A percentile compares a stretch with the other conserved stretches of the same genome.
phyloP scores from a whole-genome alignment of 805 yeast species.

The Candida andamanensis region DNA sequence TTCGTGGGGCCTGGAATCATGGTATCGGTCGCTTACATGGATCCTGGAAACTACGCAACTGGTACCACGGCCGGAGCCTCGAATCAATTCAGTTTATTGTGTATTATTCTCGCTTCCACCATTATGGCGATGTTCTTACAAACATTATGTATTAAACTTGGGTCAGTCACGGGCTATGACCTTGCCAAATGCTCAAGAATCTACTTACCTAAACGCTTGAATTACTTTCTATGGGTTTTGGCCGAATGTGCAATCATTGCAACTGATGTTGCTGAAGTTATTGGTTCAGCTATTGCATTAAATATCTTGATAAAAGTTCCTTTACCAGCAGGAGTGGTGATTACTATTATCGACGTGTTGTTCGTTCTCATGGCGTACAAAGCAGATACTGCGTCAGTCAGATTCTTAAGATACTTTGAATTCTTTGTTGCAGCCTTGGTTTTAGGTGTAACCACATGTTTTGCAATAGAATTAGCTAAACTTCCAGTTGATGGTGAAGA shows the following conservation, averaged over 20 bases:
- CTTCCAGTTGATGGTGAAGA: constrained; percentile 23
- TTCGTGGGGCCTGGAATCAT: constrained; percentile 46
- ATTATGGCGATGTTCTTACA: constrained; percentile 44
- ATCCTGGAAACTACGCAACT: constrained; percentile 50
- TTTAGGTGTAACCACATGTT: constrained; percentile 38
- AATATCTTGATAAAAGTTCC: constrained; percentile 42
- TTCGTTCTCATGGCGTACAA: constrained; percentile 44
- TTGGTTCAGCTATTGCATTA: constrained; percentile 48
- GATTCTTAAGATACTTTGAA: constrained; percentile 33
- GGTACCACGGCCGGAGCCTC: constrained; percentile 45
- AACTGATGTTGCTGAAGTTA: constrained; percentile 51
- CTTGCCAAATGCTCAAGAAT: constrained; percentile 41
- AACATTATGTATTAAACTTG: constrained; percentile 40
- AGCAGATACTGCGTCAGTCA: constrained; percentile 38
- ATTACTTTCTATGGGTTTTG: constrained; percentile 32
- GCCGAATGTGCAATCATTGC: constrained; percentile 49
- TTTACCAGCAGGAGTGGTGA: constrained; percentile 44
- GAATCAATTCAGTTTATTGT: constrained; percentile 38
- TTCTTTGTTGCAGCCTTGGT: constrained; percentile 40
- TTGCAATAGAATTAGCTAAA: constrained; percentile 40
- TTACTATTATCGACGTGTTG: constrained; percentile 43
- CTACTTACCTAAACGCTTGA: constrained; percentile 36
- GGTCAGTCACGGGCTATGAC: constrained; percentile 47
- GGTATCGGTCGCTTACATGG: constrained; percentile 48
- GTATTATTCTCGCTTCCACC: constrained; percentile 39